A percentile compares a stretch with the other conserved stretches of the same genome.
Evolutionary conservation across 257 asterid genomes (phyloP).

Genomic region (Phtheirospermum japonicum): DNA sequence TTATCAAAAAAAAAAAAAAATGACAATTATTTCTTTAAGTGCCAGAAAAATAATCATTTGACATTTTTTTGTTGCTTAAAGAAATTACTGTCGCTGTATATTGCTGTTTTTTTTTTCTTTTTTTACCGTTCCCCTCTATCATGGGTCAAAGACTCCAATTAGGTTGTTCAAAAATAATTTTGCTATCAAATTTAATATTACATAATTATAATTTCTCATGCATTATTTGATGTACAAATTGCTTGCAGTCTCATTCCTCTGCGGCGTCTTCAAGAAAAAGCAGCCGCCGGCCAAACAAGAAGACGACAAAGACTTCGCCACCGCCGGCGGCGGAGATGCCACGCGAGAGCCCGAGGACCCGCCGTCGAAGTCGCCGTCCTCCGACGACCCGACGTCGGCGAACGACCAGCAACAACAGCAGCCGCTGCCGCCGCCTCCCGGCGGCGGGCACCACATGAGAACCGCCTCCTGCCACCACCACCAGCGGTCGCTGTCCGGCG

Average conservation of each 20-base stretch:
- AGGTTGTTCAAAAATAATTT: constrained; percentile 18
- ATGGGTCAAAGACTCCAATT: constrained; percentile 55
- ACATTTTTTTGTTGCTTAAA: background rate
- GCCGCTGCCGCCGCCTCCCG: constrained; percentile 11
- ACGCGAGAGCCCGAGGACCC: background rate
- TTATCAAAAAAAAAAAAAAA: constrained; percentile 21
- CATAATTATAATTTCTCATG: constrained; percentile 23
- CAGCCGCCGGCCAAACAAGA: constrained; percentile 22
- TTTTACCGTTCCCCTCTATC: constrained; percentile 1
- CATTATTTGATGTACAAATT: constrained; percentile 26
- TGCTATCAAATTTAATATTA: constrained; percentile 3
- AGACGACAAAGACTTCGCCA: background rate
- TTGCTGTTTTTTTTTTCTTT: background rate
- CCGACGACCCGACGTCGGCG: background rate
- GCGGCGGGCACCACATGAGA: constrained; percentile 26
- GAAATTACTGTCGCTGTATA: background rate
- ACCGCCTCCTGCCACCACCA: constrained; percentile 40
- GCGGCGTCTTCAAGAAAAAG: constrained; percentile 47
- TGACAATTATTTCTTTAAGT: constrained; percentile 18
- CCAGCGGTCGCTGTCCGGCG: constrained; percentile 35
- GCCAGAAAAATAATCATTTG: constrained; percentile 6
- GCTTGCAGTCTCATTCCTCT: constrained; percentile 48
- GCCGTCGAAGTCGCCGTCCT: background rate
- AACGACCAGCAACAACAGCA: constrained; percentile 8
- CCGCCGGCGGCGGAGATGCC: background rate